A percentile compares a stretch with the other conserved stretches of the same genome.
Conservation (phyloP, 306 rosid genomes). For the Boehmeria nivea region DNA sequence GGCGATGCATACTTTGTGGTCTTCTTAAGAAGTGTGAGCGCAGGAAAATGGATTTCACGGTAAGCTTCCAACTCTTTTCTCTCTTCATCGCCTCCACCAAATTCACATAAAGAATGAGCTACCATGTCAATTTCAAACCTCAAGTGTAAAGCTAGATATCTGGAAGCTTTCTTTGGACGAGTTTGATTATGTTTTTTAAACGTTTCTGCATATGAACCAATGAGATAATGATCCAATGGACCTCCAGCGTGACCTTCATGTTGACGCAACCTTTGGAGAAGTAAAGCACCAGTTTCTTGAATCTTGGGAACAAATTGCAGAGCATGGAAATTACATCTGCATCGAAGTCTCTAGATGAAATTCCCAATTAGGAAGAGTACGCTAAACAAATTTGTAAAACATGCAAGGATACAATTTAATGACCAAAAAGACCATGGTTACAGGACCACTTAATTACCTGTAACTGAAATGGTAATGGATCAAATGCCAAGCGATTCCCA, state of each 20-base stretch:
- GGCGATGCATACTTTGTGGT: constrained; percentile 54
- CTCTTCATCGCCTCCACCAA: constrained; percentile 94
- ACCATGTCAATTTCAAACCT: constrained; percentile 99
- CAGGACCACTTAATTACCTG: constrained; percentile 56
- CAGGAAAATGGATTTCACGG: constrained; percentile 89
- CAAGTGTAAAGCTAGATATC: constrained; percentile 87
- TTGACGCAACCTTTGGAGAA: constrained; percentile 79
- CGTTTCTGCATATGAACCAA: constrained; percentile 59
- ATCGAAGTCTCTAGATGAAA: constrained; percentile 97
- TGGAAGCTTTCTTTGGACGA: constrained; percentile 56
- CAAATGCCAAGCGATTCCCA: constrained; percentile 97
- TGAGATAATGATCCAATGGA: constrained; percentile 59
- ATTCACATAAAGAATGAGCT: constrained; percentile 94
- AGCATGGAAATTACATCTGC: constrained; percentile 98
- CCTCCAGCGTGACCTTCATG: constrained; percentile 57
- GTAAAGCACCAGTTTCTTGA: constrained; percentile 84
- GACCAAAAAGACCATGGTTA: constrained; percentile 19
- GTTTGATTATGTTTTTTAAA: constrained; percentile 27
- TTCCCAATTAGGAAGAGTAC: constrained; percentile 71
- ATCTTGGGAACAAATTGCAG: constrained; percentile 88
- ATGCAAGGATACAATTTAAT: too few relatives aligned
- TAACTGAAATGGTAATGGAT: constrained; percentile 72
- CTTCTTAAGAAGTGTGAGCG: constrained; percentile 55
- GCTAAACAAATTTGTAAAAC: constrained; percentile 6
- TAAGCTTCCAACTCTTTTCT: constrained; percentile 78